Evolutionary conservation across 169 alveolate species (phyloP).

Genomic region (Haemoproteus tartakovskyi): DNA sequence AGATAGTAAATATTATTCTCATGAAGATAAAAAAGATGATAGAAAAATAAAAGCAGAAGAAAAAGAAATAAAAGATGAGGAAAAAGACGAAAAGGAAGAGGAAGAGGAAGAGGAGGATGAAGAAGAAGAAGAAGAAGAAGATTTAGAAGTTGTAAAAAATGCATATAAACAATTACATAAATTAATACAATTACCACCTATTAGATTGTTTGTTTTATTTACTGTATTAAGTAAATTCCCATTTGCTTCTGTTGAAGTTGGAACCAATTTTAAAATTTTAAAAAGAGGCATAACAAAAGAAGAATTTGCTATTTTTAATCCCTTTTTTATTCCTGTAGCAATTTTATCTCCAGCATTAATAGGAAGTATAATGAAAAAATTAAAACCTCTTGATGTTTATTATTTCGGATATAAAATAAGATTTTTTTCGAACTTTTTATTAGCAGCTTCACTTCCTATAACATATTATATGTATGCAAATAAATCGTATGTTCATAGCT

Average conservation of each 20-base stretch:
- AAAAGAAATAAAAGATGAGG: constrained; percentile 15
- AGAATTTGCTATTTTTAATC: constrained; percentile 70
- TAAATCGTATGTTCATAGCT: constrained; percentile 9
- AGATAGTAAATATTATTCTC: too few relatives aligned
- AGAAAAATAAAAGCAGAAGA: too few relatives aligned
- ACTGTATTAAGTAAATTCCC: constrained; percentile 66
- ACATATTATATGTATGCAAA: constrained; percentile 56
- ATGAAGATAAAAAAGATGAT: too few relatives aligned
- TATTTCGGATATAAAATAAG: constrained; percentile 51
- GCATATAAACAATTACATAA: constrained; percentile 58
- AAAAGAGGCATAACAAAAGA: constrained; percentile 75
- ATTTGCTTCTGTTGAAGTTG: constrained; percentile 72
- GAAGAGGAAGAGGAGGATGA: background rate
- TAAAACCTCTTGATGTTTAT: constrained; percentile 31
- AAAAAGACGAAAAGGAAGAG: constrained; percentile 5
- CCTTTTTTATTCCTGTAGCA: constrained; percentile 70
- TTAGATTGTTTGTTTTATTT: constrained; percentile 62
- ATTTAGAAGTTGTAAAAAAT: too few relatives aligned
- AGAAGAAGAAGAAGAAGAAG: constrained; percentile 1
- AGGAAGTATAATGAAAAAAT: constrained; percentile 19
- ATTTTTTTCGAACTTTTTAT: constrained; percentile 38
- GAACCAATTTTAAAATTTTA: constrained; percentile 72
- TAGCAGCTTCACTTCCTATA: constrained; percentile 34
- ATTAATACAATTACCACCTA: constrained; percentile 68
- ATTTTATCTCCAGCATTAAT: constrained; percentile 74